phyloP scores from a whole-genome alignment of 169 alveolate genomes.

The Theileria annulata region DNA sequence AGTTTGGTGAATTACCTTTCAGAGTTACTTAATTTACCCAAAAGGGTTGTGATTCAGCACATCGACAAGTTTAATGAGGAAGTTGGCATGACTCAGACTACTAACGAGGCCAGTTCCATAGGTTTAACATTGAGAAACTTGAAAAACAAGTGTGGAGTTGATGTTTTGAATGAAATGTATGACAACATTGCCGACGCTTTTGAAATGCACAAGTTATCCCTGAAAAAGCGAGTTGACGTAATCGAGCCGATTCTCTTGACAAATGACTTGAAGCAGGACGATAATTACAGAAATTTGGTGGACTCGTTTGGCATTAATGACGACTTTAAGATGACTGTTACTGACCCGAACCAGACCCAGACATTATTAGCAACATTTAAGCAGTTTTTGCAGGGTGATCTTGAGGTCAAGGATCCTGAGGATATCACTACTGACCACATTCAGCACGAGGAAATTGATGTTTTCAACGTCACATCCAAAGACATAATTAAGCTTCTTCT shows the following conservation, averaged over 20 bases:
- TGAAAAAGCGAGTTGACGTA: conserved; percentile 1
- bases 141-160: conserved; percentile 14
- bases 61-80: not conserved
- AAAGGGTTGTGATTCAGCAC: not conserved
- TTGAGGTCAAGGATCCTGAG: not conserved
- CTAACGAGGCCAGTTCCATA: not conserved
- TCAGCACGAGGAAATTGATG: not conserved
- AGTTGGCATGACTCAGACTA: not conserved
- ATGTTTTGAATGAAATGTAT: conserved; percentile 8
- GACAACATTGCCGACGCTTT: not conserved
- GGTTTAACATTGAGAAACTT: not conserved
- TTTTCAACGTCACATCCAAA: not conserved
- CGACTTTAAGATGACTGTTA: not conserved
- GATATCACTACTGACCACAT: not conserved
- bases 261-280: not conserved
- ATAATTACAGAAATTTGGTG: not conserved
- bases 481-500: conserved; percentile 2
- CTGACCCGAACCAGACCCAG: not conserved
- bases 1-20: conserved; percentile 1
- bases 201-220: conserved; percentile 7
- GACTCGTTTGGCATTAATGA: not conserved
- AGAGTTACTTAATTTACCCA: conserved; percentile 5
- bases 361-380: not conserved
- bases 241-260: conserved; percentile 14
- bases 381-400: not conserved